These are phyloP conservation scores for Salix viminalis DNA, from an alignment of 345 rosid species.

Conservation along the genomic window DNA sequence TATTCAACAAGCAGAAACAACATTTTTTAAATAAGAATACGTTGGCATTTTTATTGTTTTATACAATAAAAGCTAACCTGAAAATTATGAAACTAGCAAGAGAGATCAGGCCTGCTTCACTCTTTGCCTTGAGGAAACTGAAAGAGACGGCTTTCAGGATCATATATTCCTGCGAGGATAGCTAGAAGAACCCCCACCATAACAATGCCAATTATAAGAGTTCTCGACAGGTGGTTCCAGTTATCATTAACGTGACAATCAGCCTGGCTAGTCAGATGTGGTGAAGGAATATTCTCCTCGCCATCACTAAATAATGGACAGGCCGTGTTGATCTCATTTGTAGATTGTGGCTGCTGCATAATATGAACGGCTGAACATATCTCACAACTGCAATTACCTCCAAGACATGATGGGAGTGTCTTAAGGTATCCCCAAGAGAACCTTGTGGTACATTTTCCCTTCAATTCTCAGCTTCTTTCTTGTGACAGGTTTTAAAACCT, in stretches of 20 bases:
- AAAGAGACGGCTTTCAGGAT: slow-evolving; percentile 58
- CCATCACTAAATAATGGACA: slow-evolving; percentile 19
- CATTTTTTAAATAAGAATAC: background rate
- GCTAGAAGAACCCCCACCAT: slow-evolving; percentile 62
- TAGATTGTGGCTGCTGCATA: slow-evolving; percentile 10
- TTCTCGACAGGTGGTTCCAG: slow-evolving; percentile 55
- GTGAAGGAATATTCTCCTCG: slow-evolving; percentile 30
- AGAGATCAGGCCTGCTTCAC: background rate
- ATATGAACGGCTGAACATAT: slow-evolving; percentile 42
- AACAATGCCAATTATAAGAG: slow-evolving; percentile 54
- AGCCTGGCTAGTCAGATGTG: slow-evolving; percentile 15
- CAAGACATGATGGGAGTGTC: slow-evolving; percentile 76
- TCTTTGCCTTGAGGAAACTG: slow-evolving; percentile 18
- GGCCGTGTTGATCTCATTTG: slow-evolving; percentile 20
- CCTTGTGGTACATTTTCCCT: slow-evolving; percentile 56
- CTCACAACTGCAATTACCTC: slow-evolving; percentile 67
- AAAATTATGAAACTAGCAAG: background rate
- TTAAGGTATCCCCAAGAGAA: slow-evolving; percentile 60
- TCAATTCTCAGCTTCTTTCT: slow-evolving; percentile 78
- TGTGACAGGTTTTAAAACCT: slow-evolving; percentile 78
- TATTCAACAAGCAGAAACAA: background rate
- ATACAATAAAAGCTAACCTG: background rate
- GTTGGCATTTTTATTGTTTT: too few relatives aligned
- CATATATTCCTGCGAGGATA: slow-evolving; percentile 46
- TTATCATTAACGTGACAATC: slow-evolving; percentile 29